Evolutionary conservation across 2,329 filamentous ascomycete species (phyloP).

Genomic region (Fonsecaea multimorphosa): DNA sequence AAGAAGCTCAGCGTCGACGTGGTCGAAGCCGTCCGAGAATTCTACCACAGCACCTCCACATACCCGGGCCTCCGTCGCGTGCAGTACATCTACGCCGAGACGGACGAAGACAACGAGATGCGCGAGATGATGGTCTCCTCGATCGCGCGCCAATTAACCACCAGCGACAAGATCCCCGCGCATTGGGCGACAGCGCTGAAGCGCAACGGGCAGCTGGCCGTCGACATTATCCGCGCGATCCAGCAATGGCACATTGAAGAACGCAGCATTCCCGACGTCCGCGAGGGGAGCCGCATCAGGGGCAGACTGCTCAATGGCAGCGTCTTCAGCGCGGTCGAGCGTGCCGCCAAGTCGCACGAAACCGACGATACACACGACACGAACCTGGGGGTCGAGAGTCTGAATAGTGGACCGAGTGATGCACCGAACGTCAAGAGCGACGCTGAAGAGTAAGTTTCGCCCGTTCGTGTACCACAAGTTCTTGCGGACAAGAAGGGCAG

Average conservation of each 20-base stretch:
- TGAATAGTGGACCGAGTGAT: conserved; percentile 31
- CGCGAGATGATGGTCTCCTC: conserved; percentile 57
- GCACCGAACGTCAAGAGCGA: conserved; percentile 33
- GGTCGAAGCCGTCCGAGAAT: conserved; percentile 57
- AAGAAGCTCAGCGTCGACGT: conserved; percentile 55
- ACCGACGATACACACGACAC: conserved; percentile 28
- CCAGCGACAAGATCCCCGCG: conserved; percentile 56
- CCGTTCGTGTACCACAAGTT: conserved; percentile 12
- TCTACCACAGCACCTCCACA: conserved; percentile 59
- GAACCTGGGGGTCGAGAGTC: conserved; percentile 32
- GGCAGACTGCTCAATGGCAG: conserved; percentile 30
- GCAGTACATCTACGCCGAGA: conserved; percentile 60
- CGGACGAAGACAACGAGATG: conserved; percentile 55
- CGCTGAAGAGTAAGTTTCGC: conserved; percentile 35
- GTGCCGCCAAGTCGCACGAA: conserved; percentile 29
- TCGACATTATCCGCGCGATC: conserved; percentile 61
- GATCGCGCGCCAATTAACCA: conserved; percentile 58
- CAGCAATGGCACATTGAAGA: conserved; percentile 61
- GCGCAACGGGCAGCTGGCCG: conserved; percentile 62
- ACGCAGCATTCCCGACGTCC: conserved; percentile 56
- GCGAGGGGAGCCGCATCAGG: conserved; percentile 41
- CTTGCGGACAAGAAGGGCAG: neutral
- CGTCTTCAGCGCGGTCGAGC: conserved; percentile 36
- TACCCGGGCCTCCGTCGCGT: conserved; percentile 61
- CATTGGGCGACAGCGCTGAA: conserved; percentile 63